phyloP scores from a whole-genome alignment of 2,329 filamentous ascomycete genomes.

The Dothideomycetes sp. region DNA sequence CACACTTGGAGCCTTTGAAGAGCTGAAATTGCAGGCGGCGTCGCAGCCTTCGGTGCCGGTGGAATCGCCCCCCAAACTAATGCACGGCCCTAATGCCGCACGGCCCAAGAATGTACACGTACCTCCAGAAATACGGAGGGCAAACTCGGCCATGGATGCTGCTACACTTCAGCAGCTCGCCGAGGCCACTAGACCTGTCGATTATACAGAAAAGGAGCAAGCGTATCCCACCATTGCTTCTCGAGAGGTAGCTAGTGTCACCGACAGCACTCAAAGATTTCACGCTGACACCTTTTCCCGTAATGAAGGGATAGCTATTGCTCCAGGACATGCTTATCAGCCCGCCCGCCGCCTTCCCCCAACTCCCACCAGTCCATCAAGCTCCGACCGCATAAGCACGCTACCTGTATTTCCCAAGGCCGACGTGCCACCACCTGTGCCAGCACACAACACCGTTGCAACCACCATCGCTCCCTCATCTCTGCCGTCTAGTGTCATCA shows the following conservation, averaged over 20 bases:
- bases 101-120: slow-evolving; percentile 61
- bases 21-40: slow-evolving; percentile 36
- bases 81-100: slow-evolving; percentile 63
- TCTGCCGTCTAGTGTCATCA: background rate
- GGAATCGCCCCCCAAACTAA: slow-evolving; percentile 66
- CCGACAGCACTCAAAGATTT: slow-evolving; percentile 28
- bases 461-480: slow-evolving; percentile 22
- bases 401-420: slow-evolving; percentile 25
- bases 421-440: slow-evolving; percentile 22
- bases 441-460: slow-evolving; percentile 16
- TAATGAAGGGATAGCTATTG: slow-evolving; percentile 36
- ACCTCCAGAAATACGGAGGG: slow-evolving; percentile 67
- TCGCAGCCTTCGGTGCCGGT: slow-evolving; percentile 59
- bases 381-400: background rate
- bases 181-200: slow-evolving; percentile 44
- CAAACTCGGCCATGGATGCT: slow-evolving; percentile 74
- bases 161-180: slow-evolving; percentile 73
- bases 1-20: slow-evolving; percentile 34
- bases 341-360: slow-evolving; percentile 30
- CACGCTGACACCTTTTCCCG: slow-evolving; percentile 47
- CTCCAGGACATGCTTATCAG: slow-evolving; percentile 17
- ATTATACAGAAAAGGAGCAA: slow-evolving; percentile 21
- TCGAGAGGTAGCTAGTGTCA: slow-evolving; percentile 32
- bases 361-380: slow-evolving; percentile 37
- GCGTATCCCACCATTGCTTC: slow-evolving; percentile 22